Evolutionary conservation across 2,329 filamentous ascomycete genomes (phyloP), one percentile per base, ranked within the genome.

Genomic region (Monosporascus sp.): DNA sequence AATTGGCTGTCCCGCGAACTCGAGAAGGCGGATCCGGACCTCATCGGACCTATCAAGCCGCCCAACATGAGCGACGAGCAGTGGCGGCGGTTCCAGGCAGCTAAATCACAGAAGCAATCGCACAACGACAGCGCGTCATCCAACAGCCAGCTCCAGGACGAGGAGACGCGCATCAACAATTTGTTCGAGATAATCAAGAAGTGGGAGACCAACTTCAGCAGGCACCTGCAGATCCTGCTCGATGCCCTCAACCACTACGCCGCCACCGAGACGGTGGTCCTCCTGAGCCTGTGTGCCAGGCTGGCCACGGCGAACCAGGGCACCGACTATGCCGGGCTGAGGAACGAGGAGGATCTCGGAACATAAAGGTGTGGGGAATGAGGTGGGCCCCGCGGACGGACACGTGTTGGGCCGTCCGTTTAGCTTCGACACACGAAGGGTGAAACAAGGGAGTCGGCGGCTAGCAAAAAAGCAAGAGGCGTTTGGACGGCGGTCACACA

Each of bases 171-270:
- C 72, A 79, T 96, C 37, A 81, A 80, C 55, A 91, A 93, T 64
- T 79, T 97, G 51, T 88, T 90, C 56, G 92, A 96, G 59, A 90
- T 92, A 54, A 82, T 99, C 55, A 83, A 84, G 65, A 91, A 93
- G 72, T 97, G 95, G 75, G 94, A 99, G 70, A 85, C 87, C 59
- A 95, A 96, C 66, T 99, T 99, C 68, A 89, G 88, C 53, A 78
- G 91, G 47, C 93, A 97, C 71, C 73, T 99, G 63, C 92, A 96
- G 74, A 96, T 97, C 60, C 72, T 99, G 63, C 83, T 97, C 38
- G 94, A 97, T 68, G 93, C 90, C 55, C 78, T 99, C 57, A 97
- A 99, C 63, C 96, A 97, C 70, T 95, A 97, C 63, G 94, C 94
- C 3, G 94, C 94, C 0, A 97, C 94, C 0, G 94, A 99, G 75